Base-by-base conservation (phyloP, 2,329 filamentous ascomycete species). In the Aphanocladium album region DNA sequence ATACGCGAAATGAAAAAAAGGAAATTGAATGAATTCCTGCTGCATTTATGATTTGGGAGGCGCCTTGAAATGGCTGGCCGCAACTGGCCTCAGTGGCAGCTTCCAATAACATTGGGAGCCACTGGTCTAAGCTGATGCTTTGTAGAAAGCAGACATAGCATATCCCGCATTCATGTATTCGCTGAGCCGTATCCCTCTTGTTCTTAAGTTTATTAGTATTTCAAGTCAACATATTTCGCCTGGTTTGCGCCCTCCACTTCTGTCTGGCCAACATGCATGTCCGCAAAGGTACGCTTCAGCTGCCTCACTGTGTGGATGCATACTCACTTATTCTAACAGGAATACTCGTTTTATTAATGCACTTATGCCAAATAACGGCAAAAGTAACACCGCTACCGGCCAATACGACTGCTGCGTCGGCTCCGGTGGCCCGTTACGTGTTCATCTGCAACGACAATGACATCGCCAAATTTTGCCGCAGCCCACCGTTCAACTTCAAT, bases 401-500 rank as follows among this genome's bases (percentile, higher is more conserved):
- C n/a, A 14, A 23, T 6, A 49, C 46, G 14, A 16, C 46, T 35
- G 30, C 9, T 30, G 9, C 30, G 5, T 30, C 30, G 19, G 11
- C 5, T 8, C 12, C 47, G 2, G 17, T n/a, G 12, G 45, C 27
- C 19, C 16, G 27, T 17, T 56, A 56, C 19, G 41, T 56, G 21
- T 56, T 56, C 30, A 11, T 57, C 27, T 57, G 54, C 54, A 9
- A 47, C 43, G 54, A 57, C 43, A 39, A 57, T 9, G 30, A 25
- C 16, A 14, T 57, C 6, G 43, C 54, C 21, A 39, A 9, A 9
- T 2, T 47, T 2, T 57, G 54, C 54, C 41, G 27, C 30, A 25
- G 30, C 16, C 30, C 19, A 17, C 54, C 54, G 5, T 57, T 23
- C 43, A 57, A 49, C 8, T 57, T 57, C 21, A 25, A 6, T 6